Evolutionary conservation across 305 asterid genomes (phyloP), one percentile per base, ranked within the genome.

Genomic region (Lippia alba): DNA sequence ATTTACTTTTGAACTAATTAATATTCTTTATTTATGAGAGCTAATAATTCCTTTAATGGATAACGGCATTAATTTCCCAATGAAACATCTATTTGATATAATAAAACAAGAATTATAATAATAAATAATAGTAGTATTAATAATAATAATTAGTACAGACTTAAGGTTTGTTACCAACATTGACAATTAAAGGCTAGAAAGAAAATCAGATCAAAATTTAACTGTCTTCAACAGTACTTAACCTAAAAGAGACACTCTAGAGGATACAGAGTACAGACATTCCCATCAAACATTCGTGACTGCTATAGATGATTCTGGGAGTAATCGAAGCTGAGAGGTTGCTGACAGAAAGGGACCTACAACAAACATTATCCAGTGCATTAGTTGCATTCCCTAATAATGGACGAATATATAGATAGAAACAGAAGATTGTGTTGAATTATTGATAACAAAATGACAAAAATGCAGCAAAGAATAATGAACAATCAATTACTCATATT

Each of bases 271-370:
- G 30, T 65, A 78, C 12, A 44, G 14, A 8, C 14, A 44, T 59
- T 66, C 57, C 81, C 77, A 69, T 61, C 40, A 49, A 61, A 12
- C 14, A 56, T 57, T 6, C 10, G 12, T 36, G 40, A 62, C 56
- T 57, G 80, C 56, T 56, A 68, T 67, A 81, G 81, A 72, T 81
- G 81, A 70, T 75, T 75, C 61, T 88, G 96, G 20, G 88, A 75
- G 82, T 86, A 89, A 70, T 84, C 96, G 58, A 92, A 92, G 70
- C 96, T 92, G 66, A 92, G 82, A 49, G 98, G 98, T 82, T 92
- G 98, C 85, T 90, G 97, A 65, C 80, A 83, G 79, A 82, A 81
- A 63, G 97, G 87, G 40, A 60, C 80, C 87, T 79, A 61, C 80
- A 76, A 6, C 41, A 67, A 70, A 73, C 34, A 62, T 8, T 14